Base-by-base conservation (phyloP, 306 rosid genomes). In the Bauhinia variegata region DNA sequence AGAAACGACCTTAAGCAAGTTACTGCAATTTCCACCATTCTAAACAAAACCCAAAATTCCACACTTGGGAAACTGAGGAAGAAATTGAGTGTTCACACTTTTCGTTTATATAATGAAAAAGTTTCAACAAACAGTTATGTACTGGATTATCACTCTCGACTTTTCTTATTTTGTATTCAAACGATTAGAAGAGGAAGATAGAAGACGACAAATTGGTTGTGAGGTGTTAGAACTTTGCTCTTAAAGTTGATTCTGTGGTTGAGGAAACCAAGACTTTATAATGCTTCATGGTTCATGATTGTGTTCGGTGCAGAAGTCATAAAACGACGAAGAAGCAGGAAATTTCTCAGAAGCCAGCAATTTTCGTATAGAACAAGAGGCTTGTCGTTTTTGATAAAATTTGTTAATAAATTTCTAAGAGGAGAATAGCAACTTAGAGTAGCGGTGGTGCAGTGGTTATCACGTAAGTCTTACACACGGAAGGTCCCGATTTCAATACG, bases 401-500 rank as follows among this genome's bases (percentile, higher is more conserved):
- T n/a, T n/a, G n/a, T n/a, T n/a, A n/a, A n/a, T n/a, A n/a, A n/a
- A n/a, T n/a, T n/a, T n/a, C n/a, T n/a, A n/a, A n/a, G n/a, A n/a
- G n/a, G n/a, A n/a, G n/a, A n/a, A n/a, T n/a, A n/a, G n/a, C n/a
- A n/a, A n/a, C n/a, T n/a, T n/a, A n/a, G n/a, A n/a, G n/a, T n/a
- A n/a, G n/a, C n/a, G n/a, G 91, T 91, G 95, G 95, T 88, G 97
- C 80, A 88, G 95, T 83, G 95, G 95, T 91, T 83, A 88, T 86
- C 95, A 86, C 95, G 96, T 85, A 83, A 88, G 97, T 88, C 88
- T 84, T 88, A 91, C 96, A 91, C 88, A 83, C 96, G 84, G 82
- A 84, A 88, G 93, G 96, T 86, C 97, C 60, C 91, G 91, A 88
- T 89, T 88, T 88, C 91, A 87, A 88, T 83, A 91, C 87, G 91